Conservation (phyloP, 768 basidiomycete species). For the Phanerochaete carnosa region DNA sequence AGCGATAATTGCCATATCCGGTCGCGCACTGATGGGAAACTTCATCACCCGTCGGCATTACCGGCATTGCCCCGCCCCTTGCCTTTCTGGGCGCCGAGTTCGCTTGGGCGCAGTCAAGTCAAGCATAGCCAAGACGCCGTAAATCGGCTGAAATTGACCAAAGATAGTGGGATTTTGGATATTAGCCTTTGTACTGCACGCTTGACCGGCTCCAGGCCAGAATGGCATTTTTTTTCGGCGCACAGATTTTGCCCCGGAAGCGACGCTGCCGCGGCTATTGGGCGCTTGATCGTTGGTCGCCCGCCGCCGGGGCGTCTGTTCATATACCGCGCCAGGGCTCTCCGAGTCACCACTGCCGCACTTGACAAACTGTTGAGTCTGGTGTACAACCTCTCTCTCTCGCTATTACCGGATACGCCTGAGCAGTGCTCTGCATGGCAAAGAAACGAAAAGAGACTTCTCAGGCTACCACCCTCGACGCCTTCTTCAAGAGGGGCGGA, state of each 20-base stretch:
- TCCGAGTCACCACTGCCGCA: not conserved
- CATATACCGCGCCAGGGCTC: not conserved
- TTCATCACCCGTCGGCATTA: not conserved
- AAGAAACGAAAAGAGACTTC: constrained; percentile 28
- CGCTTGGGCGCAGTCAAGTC: not conserved
- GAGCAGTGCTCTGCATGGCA: constrained; percentile 9
- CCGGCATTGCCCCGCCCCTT: not conserved
- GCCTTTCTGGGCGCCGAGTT: not conserved
- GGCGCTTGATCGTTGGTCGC: not conserved
- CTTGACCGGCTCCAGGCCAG: not conserved
- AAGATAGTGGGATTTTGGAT: not conserved
- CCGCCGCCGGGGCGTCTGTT: not conserved
- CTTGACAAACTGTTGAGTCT: not conserved
- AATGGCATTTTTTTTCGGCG: not conserved
- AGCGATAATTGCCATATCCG: constrained; percentile 2
- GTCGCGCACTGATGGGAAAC: constrained; percentile 2
- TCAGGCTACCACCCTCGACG: constrained; percentile 23
- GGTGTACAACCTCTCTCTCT: not conserved
- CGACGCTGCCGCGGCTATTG: not conserved
- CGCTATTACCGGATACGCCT: not conserved
- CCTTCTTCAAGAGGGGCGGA: constrained; percentile 20
- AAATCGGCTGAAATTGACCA: not conserved
- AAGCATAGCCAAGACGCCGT: not conserved
- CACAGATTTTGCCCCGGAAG: not conserved
- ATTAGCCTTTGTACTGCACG: not conserved